These are phyloP conservation scores for Saccharomyces paradoxus DNA, from an alignment of 805 yeast species.

Conservation along the genomic window DNA sequence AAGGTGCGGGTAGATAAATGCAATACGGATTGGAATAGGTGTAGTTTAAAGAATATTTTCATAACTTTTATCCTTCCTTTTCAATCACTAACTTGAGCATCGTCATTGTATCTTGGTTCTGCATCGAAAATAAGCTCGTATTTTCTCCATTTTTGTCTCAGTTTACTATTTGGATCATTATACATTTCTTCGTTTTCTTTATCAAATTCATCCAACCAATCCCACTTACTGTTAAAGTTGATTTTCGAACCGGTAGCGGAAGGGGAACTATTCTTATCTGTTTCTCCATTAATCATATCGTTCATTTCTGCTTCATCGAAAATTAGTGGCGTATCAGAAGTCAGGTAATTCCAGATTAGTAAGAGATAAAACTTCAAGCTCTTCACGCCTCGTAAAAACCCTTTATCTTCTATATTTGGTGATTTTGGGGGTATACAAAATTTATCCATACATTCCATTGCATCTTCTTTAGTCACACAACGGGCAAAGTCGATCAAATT, in stretches of 20 bases:
- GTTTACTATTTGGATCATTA: conserved; percentile 23
- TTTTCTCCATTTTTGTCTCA: conserved; percentile 31
- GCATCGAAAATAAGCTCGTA: conserved; percentile 30
- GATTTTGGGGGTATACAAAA: conserved; percentile 67
- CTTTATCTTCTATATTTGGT: conserved; percentile 56
- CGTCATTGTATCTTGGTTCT: conserved; percentile 28
- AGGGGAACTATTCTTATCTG: not conserved
- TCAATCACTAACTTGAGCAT: conserved; percentile 28
- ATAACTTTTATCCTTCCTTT: not conserved
- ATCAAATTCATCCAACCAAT: conserved; percentile 36
- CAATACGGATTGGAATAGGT: not conserved
- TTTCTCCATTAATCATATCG: conserved; percentile 13
- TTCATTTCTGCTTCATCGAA: conserved; percentile 18
- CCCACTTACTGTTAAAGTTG: conserved; percentile 22
- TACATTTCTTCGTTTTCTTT: conserved; percentile 27
- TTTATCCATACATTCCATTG: conserved; percentile 29
- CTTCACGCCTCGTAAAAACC: conserved; percentile 74
- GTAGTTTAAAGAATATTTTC: not conserved
- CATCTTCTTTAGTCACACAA: conserved; percentile 63
- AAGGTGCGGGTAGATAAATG: not conserved
- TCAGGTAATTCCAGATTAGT: conserved; percentile 47
- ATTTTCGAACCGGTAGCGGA: conserved; percentile 4
- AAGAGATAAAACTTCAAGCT: conserved; percentile 65
- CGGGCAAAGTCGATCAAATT: conserved; percentile 94
- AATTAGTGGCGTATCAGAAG: conserved; percentile 33